Base-by-base conservation (phyloP, 202 grass and related monocot species). In the Setaria italica region DNA sequence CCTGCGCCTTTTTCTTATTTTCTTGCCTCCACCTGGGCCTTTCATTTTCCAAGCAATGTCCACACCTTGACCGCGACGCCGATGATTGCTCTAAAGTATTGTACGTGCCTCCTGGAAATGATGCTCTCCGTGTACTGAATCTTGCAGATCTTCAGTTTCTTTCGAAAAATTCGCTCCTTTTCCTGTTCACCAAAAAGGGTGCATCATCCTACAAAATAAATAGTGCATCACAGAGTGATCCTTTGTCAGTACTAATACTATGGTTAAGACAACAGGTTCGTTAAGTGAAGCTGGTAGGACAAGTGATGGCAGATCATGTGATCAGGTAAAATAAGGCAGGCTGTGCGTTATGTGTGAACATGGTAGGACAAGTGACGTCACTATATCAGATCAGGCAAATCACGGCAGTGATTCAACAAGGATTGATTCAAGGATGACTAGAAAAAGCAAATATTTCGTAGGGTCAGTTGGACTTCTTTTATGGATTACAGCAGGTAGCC, bases 121-220 rank as follows among this genome's bases (percentile, higher is more conserved):
- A 49, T 32, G 45, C 32, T 68, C 46, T 37, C 30, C 13, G 1
- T 7, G 56, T 25, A 66, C 73, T 25, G 14, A 51, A 74, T 82
- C 83, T 64, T 82, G 63, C 16, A 83, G 58, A 67, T 90, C 79
- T 73, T 43, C 70, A 33, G 69, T 49, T 35, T 50, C 54, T 67
- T 74, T 69, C n/a, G 5, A 19, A 51, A 51, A 41, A 62, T 15
- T 39, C 14, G 4, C 9, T 0, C 17, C 34, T 30, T 82, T 64
- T 51, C 49, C 51, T 58, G 49, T 43, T 77, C 53, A 70, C 10
- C 51, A 21, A 62, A 81, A 73, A 11, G 9, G 8, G 1, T 17
- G 17, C 1, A 35, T 35, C 34, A 35, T 35, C 34, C 34, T 35
- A 35, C 34, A 35, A 35, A 35, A 35, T 3, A 35, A 35, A 35